These are phyloP conservation scores for Phytomonas sp. DNA, from an alignment of 208 protist species.

Conservation along the genomic window DNA sequence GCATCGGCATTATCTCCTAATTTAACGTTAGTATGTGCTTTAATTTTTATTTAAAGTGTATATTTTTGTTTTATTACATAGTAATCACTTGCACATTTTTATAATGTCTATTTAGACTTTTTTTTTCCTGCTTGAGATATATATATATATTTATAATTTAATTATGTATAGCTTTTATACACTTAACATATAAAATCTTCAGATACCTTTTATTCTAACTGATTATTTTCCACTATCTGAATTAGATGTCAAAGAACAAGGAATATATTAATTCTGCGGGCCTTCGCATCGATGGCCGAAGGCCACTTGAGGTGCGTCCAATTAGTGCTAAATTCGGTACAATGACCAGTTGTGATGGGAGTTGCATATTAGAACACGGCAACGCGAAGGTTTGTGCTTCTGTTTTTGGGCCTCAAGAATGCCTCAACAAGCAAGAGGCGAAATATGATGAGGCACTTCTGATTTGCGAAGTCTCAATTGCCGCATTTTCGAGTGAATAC, in stretches of 20 bases:
- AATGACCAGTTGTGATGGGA: slow-evolving; percentile 55
- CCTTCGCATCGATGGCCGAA: slow-evolving; percentile 69
- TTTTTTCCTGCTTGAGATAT: slow-evolving; percentile 2
- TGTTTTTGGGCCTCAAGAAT: slow-evolving; percentile 66
- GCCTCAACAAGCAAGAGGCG: slow-evolving; percentile 38
- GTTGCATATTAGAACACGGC: slow-evolving; percentile 51
- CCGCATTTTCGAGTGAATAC: slow-evolving; percentile 62
- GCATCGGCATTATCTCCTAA: not conserved
- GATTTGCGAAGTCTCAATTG: slow-evolving; percentile 74
- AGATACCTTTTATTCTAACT: not conserved
- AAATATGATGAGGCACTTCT: slow-evolving; percentile 57
- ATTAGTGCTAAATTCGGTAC: slow-evolving; percentile 62
- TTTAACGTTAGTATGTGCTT: not conserved
- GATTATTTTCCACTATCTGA: not conserved
- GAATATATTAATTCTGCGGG: slow-evolving; percentile 82
- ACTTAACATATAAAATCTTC: not conserved
- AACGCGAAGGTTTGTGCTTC: slow-evolving; percentile 58
- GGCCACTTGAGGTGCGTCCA: slow-evolving; percentile 52
- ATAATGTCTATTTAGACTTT: not conserved
- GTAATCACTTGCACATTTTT: not conserved
- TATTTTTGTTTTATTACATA: slow-evolving; percentile 3
- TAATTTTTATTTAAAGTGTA: not conserved
- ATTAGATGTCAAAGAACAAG: slow-evolving; percentile 46
- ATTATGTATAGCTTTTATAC: not conserved
- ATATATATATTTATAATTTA: slow-evolving; percentile 8